Conservation (phyloP, 1,284 basidiomycete species). For the Marasmius fiardii region DNA sequence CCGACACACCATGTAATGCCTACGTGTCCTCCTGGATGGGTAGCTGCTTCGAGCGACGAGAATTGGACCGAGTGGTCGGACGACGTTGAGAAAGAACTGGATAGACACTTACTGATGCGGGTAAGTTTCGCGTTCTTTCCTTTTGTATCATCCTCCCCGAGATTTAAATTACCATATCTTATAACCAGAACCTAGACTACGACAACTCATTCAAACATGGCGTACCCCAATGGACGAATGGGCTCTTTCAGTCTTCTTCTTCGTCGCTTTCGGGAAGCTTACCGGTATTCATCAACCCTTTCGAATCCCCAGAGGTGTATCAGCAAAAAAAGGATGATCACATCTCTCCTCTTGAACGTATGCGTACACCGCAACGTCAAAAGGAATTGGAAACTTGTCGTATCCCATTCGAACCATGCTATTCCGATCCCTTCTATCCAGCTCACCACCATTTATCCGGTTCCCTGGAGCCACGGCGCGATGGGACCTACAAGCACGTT, state of each 20-base stretch:
- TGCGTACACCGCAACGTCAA: too few species aligned
- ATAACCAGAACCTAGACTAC: neutral
- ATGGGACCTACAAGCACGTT: too few species aligned
- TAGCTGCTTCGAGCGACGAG: constrained; percentile 9
- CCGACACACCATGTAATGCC: constrained; percentile 15
- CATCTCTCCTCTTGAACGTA: constrained; percentile 21
- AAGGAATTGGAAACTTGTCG: too few species aligned
- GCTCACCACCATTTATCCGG: too few species aligned
- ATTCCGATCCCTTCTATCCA: too few species aligned
- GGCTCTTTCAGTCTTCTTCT: neutral
- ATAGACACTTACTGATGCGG: neutral
- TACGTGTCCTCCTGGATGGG: constrained; percentile 17
- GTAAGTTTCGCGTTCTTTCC: neutral
- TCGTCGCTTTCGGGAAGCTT: constrained; percentile 6
- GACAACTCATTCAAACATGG: neutral
- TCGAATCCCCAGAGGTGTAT: constrained; percentile 16
- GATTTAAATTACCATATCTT: neutral
- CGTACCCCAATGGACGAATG: neutral
- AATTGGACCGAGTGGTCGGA: constrained; percentile 5
- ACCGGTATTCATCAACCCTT: constrained; percentile 26
- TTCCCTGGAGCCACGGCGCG: too few species aligned
- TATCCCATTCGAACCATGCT: too few species aligned
- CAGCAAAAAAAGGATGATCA: constrained; percentile 5
- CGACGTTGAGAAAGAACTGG: neutral
- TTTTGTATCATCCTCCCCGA: neutral